These are phyloP conservation scores for Rubia yunnanensis DNA, from an alignment of 257 asterid species.

Conservation along the genomic window DNA sequence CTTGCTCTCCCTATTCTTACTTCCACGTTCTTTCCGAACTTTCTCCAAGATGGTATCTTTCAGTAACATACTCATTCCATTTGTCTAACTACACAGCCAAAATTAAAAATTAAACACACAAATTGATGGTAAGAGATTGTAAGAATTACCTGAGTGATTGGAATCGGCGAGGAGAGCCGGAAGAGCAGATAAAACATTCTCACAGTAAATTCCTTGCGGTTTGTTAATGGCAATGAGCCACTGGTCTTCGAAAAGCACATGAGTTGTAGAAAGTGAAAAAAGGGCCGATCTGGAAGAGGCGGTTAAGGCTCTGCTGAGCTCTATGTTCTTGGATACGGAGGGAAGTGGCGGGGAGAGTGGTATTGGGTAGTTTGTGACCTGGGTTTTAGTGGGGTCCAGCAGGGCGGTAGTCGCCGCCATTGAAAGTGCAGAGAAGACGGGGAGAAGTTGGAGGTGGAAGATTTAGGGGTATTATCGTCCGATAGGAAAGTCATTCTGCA, in stretches of 20 bases:
- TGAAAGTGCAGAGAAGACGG: constrained; percentile 13
- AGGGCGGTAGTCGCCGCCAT: constrained; percentile 47
- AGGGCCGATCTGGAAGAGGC: constrained; percentile 71
- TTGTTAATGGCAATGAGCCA: constrained; percentile 87
- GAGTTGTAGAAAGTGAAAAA: constrained; percentile 49
- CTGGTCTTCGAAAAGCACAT: constrained; percentile 73
- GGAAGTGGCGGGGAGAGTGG: constrained; percentile 77
- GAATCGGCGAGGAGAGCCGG: constrained; percentile 32
- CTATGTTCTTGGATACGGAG: constrained; percentile 54
- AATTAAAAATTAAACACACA: not conserved
- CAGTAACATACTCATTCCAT: not conserved
- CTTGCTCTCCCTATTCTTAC: not conserved
- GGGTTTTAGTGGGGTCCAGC: constrained; percentile 16
- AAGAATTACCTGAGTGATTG: constrained; percentile 30
- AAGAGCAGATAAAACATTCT: constrained; percentile 48
- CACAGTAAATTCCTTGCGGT: constrained; percentile 84
- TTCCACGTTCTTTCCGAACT: not conserved
- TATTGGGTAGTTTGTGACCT: constrained; percentile 39
- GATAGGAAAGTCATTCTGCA: too few species aligned
- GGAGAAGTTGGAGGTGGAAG: constrained; percentile 2
- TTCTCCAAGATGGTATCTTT: too few species aligned
- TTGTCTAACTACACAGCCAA: not conserved
- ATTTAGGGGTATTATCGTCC: not conserved
- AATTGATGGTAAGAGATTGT: too few species aligned
- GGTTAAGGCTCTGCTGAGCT: constrained; percentile 63